phyloP scores from a whole-genome alignment of 2,329 filamentous ascomycete genomes.

The Teratosphaeria epicoccoides region DNA sequence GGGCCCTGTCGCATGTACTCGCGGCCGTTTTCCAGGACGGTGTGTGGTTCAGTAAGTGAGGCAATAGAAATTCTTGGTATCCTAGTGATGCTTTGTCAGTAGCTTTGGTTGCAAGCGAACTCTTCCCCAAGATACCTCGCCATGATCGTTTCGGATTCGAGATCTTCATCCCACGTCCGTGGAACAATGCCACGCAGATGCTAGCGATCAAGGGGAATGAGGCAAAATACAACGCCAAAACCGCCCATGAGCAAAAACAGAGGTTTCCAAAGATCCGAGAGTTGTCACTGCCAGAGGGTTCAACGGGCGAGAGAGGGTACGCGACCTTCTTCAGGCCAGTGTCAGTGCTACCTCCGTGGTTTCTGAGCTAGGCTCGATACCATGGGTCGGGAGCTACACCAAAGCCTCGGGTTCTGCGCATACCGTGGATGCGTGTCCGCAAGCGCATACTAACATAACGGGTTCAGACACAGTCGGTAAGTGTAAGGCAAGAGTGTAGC shows the following conservation, averaged over 20 bases:
- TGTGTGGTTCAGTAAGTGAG: neutral
- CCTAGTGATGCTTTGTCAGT: neutral
- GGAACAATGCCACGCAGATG: neutral
- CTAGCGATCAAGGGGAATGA: neutral
- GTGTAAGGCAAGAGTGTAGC: neutral
- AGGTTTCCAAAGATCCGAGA: neutral
- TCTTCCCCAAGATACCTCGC: neutral
- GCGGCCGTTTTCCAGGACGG: neutral
- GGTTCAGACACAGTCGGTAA: neutral
- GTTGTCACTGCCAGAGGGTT: neutral
- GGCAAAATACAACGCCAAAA: neutral
- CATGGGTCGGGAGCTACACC: neutral
- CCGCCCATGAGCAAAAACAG: neutral
- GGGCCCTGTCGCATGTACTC: neutral
- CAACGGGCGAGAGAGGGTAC: no score
- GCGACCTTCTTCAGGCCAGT: neutral
- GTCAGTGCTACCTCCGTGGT: neutral
- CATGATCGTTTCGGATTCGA: neutral
- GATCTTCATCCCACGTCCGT: neutral
- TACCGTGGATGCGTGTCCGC: neutral
- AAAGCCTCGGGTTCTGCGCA: neutral
- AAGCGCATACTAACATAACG: neutral
- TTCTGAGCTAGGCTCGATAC: neutral
- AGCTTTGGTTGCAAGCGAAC: neutral
- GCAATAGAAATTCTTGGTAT: neutral